Conservation (phyloP, 768 basidiomycete species). For the Termitomyces sp. region DNA sequence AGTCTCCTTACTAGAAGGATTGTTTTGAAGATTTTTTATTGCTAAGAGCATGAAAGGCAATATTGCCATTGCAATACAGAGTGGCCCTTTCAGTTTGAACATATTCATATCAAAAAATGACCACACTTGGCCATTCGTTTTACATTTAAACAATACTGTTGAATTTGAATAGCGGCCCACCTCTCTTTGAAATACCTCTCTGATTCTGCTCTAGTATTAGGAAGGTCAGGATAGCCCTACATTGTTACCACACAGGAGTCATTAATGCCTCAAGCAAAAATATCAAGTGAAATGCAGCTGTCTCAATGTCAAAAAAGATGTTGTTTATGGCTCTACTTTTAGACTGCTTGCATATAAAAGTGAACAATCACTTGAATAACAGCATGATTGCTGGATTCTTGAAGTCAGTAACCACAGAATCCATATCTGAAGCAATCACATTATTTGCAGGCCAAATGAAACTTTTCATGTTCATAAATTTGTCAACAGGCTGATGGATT, state of each 20-base stretch:
- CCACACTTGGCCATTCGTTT: neutral
- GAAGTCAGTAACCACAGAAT: neutral
- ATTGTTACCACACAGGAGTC: neutral
- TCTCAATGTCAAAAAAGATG: neutral
- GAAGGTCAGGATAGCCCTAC: neutral
- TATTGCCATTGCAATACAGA: neutral
- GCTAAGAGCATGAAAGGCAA: neutral
- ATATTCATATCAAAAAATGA: neutral
- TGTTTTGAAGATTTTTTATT: neutral
- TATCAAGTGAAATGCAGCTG: too few relatives aligned
- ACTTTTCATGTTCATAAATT: neutral
- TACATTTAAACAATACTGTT: neutral
- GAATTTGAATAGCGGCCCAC: neutral
- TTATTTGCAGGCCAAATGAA: neutral
- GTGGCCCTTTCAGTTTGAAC: neutral
- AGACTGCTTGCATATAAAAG: neutral
- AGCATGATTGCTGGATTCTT: neutral
- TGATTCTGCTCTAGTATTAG: neutral
- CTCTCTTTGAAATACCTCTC: neutral
- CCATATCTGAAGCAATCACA: neutral
- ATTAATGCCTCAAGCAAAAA: neutral
- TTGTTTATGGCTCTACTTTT: neutral
- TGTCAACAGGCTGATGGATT: too few relatives aligned
- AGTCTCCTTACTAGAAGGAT: too few relatives aligned
- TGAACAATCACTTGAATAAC: neutral